Evolutionary conservation across 257 asterid species (phyloP).

Genomic region (Verbena officinalis): DNA sequence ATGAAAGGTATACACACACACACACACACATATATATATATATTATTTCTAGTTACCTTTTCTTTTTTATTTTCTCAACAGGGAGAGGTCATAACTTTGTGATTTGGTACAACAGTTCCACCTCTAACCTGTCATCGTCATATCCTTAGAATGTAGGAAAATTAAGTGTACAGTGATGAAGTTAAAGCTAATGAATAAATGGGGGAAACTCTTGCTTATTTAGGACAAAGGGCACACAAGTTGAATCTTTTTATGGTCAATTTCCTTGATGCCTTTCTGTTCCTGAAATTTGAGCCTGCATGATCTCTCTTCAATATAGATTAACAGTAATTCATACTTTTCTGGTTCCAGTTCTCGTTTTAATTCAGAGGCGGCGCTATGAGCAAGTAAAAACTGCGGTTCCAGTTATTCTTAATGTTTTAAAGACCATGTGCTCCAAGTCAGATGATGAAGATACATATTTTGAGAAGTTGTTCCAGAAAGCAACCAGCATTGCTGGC

Average conservation of each 20-base stretch:
- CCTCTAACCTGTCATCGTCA: background rate
- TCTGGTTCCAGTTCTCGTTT: constrained; percentile 56
- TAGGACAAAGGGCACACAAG: constrained; percentile 16
- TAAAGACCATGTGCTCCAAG: constrained; percentile 45
- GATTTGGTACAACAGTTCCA: constrained; percentile 7
- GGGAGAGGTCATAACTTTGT: constrained; percentile 12
- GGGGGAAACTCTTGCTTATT: constrained; percentile 16
- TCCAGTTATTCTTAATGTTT: constrained; percentile 68
- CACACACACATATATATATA: background rate
- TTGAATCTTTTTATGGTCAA: background rate
- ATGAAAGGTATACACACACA: constrained; percentile 58
- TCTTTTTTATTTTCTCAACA: background rate
- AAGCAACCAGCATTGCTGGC: constrained; percentile 60
- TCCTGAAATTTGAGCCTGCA: constrained; percentile 12
- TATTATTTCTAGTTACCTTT: too few relatives aligned
- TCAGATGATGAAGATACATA: constrained; percentile 52
- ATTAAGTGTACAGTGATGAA: too few relatives aligned
- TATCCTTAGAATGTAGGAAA: too few relatives aligned
- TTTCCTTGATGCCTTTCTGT: constrained; percentile 22
- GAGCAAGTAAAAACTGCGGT: constrained; percentile 75
- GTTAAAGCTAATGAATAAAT: background rate
- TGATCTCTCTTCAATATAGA: constrained; percentile 11
- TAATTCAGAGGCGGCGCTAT: constrained; percentile 67
- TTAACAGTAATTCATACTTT: constrained; percentile 26
- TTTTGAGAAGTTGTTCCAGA: constrained; percentile 48